Conservation (phyloP, 306 rosid genomes). For the Pyrus pyrifolia region DNA sequence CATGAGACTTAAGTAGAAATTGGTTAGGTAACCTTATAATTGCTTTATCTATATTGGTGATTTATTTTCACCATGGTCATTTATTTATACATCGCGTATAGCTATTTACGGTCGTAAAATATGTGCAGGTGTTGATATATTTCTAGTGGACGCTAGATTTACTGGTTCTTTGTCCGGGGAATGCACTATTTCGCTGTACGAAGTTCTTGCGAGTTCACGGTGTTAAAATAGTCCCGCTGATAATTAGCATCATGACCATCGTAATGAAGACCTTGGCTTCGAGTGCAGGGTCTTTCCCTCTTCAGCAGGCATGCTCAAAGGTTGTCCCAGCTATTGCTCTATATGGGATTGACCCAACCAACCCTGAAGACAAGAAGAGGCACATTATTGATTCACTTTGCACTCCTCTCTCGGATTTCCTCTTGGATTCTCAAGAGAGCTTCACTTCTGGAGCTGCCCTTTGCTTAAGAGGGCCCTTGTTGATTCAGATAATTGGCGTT, state of each 20-base stretch:
- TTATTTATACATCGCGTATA: too few species aligned
- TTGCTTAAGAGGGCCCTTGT: constrained; percentile 77
- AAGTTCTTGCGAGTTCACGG: constrained; percentile 94
- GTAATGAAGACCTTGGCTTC: constrained; percentile 75
- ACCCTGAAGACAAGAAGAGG: constrained; percentile 64
- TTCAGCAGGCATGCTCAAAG: constrained; percentile 87
- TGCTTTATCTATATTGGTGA: too few species aligned
- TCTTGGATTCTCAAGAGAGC: constrained; percentile 66
- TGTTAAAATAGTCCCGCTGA: constrained; percentile 66
- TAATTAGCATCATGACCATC: constrained; percentile 61
- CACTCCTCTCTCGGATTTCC: constrained; percentile 68
- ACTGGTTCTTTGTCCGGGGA: constrained; percentile 64
- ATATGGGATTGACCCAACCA: constrained; percentile 83
- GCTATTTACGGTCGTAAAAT: too few species aligned
- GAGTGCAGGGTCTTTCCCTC: constrained; percentile 79
- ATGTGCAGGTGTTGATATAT: too few species aligned
- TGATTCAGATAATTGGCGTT: constrained; percentile 85
- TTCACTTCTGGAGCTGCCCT: constrained; percentile 84
- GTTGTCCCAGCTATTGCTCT: constrained; percentile 85
- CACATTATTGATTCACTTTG: constrained; percentile 61
- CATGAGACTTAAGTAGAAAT: too few species aligned
- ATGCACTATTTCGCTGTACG: constrained; percentile 72
- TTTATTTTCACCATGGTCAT: too few species aligned
- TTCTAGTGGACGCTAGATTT: too few species aligned
- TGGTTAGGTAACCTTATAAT: too few species aligned